phyloP scores from a whole-genome alignment of 495 filamentous ascomycete species.

The Penicillium cosmopolitanum region DNA sequence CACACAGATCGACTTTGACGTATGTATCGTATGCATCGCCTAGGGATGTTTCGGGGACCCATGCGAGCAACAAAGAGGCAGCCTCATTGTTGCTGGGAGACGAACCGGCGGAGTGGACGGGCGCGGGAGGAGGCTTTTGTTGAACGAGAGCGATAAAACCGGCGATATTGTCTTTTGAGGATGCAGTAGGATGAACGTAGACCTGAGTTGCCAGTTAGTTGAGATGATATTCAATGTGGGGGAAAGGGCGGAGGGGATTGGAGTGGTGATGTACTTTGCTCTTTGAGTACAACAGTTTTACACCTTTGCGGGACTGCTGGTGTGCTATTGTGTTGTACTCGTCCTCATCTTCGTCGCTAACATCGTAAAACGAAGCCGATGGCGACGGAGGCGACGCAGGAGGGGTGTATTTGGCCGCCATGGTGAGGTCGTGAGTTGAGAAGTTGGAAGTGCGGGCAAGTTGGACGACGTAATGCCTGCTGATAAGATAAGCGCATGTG shows the following conservation, averaged over 20 bases:
- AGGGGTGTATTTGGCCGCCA: conserved; percentile 48
- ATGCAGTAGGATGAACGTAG: conserved; percentile 95
- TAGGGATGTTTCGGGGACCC: conserved; percentile 89
- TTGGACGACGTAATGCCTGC: conserved; percentile 3
- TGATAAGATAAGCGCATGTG: conserved; percentile 6
- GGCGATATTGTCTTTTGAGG: conserved; percentile 93
- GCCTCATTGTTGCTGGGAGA: conserved; percentile 49
- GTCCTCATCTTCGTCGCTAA: conserved; percentile 94
- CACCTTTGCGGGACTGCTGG: conserved; percentile 74
- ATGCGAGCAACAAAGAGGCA: conserved; percentile 82
- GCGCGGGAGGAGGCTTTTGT: conserved; percentile 65
- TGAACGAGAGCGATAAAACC: conserved; percentile 94
- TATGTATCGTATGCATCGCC: conserved; percentile 87
- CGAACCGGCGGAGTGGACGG: conserved; percentile 49
- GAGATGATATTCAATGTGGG: neutral
- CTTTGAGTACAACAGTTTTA: conserved; percentile 95
- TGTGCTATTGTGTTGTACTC: conserved; percentile 96
- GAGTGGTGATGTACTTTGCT: conserved; percentile 68
- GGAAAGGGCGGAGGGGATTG: conserved; percentile 13
- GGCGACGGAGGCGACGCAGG: conserved; percentile 68
- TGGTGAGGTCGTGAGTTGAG: conserved; percentile 17
- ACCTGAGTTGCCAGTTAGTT: conserved; percentile 56
- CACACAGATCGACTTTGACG: conserved; percentile 90
- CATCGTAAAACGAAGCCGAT: conserved; percentile 89
- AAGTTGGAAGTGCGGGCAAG: conserved; percentile 1